Base-by-base conservation (phyloP, 1,284 basidiomycete species). In the Pholiota adiposa region DNA sequence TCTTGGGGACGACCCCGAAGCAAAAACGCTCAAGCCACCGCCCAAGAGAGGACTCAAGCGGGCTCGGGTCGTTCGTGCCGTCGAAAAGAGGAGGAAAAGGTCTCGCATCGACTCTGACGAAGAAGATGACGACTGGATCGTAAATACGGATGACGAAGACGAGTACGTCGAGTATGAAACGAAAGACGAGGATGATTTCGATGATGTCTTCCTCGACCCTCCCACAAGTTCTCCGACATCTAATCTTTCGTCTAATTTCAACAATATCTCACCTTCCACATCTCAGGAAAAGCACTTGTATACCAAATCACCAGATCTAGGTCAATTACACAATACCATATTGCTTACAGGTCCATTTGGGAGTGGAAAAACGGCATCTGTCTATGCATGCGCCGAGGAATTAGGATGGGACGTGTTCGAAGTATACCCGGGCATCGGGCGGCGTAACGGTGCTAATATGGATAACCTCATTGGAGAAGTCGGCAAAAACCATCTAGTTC, bases 321-420 rank as follows among this genome's bases (percentile, higher is more conserved):
- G 79, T 46, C 75, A 79, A 50, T 78, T 97, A 21, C 88, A 87
- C 44, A 98, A 97, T 72, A 90, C 93, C 0, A 90, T 98, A 56
- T 77, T 99, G 2, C 83, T 99, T 25, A 70, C 79, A 21, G 97
- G 97, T 0, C 93, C 94, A 0, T 76, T 83, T 23, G 97, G 97
- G 1, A 83, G 83, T 49, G 97, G 97, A 25, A 99, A 99, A 77
- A 96, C 95, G 3, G 90, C 94, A 0, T 87, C 94, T 5, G 90
- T 98, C 0, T 94, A 97, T 71, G 96, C 96, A 0, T 96, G 95
- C 64, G 94, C 96, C 2, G 85, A 90, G 44, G 94, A 98, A 73
- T 82, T 99, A 19, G 94, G 92, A 4, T 99, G 93, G 90, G 93
- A 97, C 54, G 88, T 99, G 11, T 98, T 99, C 70, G 97, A 99